These are phyloP conservation scores for Tricholoma terreum DNA, from an alignment of 768 basidiomycete species.

Conservation along the genomic window DNA sequence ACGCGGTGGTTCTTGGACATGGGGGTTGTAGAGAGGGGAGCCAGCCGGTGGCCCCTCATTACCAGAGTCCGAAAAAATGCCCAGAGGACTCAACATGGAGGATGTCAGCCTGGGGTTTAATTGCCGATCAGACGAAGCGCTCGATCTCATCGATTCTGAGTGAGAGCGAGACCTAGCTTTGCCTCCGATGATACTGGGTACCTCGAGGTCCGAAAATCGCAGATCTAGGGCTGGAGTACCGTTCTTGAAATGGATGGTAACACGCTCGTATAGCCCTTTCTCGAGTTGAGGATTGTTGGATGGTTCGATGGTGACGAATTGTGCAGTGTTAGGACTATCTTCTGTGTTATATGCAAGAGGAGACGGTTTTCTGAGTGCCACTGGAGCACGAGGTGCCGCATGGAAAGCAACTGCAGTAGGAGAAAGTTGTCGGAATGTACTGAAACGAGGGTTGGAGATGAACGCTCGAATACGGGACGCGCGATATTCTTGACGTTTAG, in stretches of 20 bases:
- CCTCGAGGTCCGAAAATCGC: slow-evolving; percentile 49
- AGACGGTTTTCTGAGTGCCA: slow-evolving; percentile 10
- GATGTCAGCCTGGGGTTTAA: neutral
- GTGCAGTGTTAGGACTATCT: slow-evolving; percentile 12
- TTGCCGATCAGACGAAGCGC: neutral
- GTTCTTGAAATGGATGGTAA: slow-evolving; percentile 45
- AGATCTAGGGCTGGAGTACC: slow-evolving; percentile 52
- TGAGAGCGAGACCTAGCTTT: slow-evolving; percentile 24
- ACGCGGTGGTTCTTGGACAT: neutral
- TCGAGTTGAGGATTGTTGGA: neutral
- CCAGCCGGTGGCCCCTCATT: neutral
- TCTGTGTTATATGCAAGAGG: slow-evolving; percentile 1
- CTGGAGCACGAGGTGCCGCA: slow-evolving; percentile 25
- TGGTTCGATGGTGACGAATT: slow-evolving; percentile 21
- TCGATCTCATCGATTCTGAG: slow-evolving; percentile 12
- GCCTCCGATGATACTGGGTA: slow-evolving; percentile 35
- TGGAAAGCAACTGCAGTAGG: slow-evolving; percentile 42
- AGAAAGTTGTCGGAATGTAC: slow-evolving; percentile 53
- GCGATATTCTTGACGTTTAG: slow-evolving; percentile 10
- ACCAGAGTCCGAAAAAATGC: neutral
- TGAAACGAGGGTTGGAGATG: slow-evolving; percentile 54
- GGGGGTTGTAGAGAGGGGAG: neutral
- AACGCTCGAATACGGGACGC: slow-evolving; percentile 41
- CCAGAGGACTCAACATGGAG: slow-evolving; percentile 1
- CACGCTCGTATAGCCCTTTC: slow-evolving; percentile 33